Conservation (phyloP, 208 protist genomes). For the Strigomonas oncopelti region DNA sequence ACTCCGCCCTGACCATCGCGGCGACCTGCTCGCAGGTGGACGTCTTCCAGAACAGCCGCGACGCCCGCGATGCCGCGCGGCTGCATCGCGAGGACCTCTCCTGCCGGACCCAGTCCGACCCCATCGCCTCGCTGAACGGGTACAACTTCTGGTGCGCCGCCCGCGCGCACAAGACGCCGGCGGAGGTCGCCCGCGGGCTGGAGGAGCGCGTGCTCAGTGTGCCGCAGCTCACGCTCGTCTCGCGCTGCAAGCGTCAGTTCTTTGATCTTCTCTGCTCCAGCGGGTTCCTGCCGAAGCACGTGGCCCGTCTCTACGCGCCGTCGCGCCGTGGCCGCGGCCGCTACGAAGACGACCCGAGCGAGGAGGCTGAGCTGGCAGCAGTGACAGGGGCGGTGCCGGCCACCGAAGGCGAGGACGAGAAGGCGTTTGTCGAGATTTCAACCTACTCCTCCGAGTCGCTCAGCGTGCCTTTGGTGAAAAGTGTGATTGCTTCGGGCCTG, state of each 20-base stretch:
- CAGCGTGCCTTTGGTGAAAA: slow-evolving; percentile 69
- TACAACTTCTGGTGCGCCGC: slow-evolving; percentile 87
- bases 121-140: slow-evolving; percentile 79
- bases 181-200: slow-evolving; percentile 35
- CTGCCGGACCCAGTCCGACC: slow-evolving; percentile 72
- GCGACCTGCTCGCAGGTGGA: slow-evolving; percentile 42
- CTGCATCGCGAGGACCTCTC: slow-evolving; percentile 78
- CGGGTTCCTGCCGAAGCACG: slow-evolving; percentile 34
- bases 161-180: slow-evolving; percentile 30
- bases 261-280: slow-evolving; percentile 49
- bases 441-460: slow-evolving; percentile 45
- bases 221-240: slow-evolving; percentile 45
- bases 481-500: slow-evolving; percentile 47
- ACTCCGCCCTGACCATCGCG: slow-evolving; percentile 92
- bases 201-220: slow-evolving; percentile 61
- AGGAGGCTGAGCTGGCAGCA: not conserved
- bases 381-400: not conserved
- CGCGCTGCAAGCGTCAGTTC: slow-evolving; percentile 74
- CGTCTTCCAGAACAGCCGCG: slow-evolving; percentile 58
- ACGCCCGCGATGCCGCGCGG: slow-evolving; percentile 48
- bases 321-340: not conserved
- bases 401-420: slow-evolving; percentile 14
- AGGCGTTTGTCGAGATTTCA: slow-evolving; percentile 59
- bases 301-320: not conserved
- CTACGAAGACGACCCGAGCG: not conserved